A percentile compares a stretch with the other conserved stretches of the same genome.
Evolutionary conservation across 2,329 filamentous ascomycete genomes (phyloP).

Genomic region (Paecilomyces variotii): DNA sequence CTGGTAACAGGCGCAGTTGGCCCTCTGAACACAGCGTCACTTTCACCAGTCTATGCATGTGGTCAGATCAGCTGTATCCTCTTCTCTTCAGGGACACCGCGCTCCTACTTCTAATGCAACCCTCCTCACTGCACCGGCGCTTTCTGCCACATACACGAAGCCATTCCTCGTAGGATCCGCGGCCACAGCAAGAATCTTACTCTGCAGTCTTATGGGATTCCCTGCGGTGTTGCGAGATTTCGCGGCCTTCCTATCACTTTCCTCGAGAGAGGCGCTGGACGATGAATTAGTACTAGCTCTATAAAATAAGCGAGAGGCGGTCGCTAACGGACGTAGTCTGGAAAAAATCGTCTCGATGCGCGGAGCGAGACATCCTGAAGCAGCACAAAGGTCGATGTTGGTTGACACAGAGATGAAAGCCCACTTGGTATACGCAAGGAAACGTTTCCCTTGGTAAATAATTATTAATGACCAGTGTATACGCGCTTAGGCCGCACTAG

Average conservation of each 20-base stretch:
- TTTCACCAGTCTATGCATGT: constrained; percentile 36
- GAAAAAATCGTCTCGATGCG: constrained; percentile 77
- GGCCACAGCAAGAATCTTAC: constrained; percentile 73
- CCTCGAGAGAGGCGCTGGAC: constrained; percentile 40
- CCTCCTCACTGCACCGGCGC: constrained; percentile 68
- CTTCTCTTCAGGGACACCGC: constrained; percentile 3
- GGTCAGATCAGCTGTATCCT: constrained; percentile 8
- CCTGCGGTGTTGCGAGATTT: constrained; percentile 78
- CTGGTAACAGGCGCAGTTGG: constrained; percentile 74
- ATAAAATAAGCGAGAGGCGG: neutral
- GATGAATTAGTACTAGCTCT: constrained; percentile 7
- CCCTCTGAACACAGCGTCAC: constrained; percentile 54
- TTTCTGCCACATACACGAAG: constrained; percentile 73
- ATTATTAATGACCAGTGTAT: neutral
- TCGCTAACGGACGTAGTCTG: constrained; percentile 66
- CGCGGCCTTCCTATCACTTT: constrained; percentile 56
- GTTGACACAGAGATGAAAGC: neutral
- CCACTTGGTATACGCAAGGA: neutral
- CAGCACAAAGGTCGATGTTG: neutral
- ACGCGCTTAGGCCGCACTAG: neutral
- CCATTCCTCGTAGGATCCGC: constrained; percentile 56
- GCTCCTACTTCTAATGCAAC: constrained; percentile 67
- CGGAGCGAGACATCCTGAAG: constrained; percentile 55
- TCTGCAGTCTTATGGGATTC: constrained; percentile 68
- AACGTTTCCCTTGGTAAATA: neutral